Evolutionary conservation across 192 early-diverging fungal species (phyloP), one percentile per base, ranked within the genome.

Genomic region (Diversispora eburnea): DNA sequence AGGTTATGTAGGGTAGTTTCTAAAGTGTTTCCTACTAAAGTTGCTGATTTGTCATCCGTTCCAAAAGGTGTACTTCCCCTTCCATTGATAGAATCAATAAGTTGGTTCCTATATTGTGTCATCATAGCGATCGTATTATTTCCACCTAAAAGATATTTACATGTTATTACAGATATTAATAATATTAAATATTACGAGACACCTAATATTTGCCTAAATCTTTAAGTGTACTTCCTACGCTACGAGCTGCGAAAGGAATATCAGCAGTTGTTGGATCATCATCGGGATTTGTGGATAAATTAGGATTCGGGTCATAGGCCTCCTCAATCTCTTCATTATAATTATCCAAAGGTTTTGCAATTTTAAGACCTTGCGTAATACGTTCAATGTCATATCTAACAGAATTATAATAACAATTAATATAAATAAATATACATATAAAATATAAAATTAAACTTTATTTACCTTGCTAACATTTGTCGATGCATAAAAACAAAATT

Each of bases 391-490:
- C 63, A 48, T 48, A 20, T 57, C 55, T 57, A 57, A n/a, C 13
- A 51, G 13, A 6, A 51, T 51, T 51, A 12, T 51, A 1, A 1
- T 3, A 13, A 51, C 13, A 13, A 13, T 51, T 51, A 6, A 51
- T 4, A 51, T 51, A 51, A 13, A 51, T 57, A 0, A n/a, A 7
- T 57, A 57, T 19, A n/a, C 10, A 57, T 57, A 7, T n/a, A n/a
- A 19, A 57, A 7, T 1, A n/a, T 7, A 19, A 17, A n/a, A 19
- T 1, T 3, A 19, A n/a, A 57, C n/a, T n/a, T 12, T 19, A 19
- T 3, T 57, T 57, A 57, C 41, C 63, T 65, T 6, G 63, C 63
- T 10, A 65, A 3, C 63, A 65, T 65, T 20, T 65, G 63, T 22
- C 63, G 42, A 47, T 65, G 63, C 63, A 65, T 65, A 45, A 39